Percentiles rank a stretch among this genome's conserved stretches.
Evolutionary conservation across 139 green algal species (phyloP).

Genomic region (Chlorella sp.): DNA sequence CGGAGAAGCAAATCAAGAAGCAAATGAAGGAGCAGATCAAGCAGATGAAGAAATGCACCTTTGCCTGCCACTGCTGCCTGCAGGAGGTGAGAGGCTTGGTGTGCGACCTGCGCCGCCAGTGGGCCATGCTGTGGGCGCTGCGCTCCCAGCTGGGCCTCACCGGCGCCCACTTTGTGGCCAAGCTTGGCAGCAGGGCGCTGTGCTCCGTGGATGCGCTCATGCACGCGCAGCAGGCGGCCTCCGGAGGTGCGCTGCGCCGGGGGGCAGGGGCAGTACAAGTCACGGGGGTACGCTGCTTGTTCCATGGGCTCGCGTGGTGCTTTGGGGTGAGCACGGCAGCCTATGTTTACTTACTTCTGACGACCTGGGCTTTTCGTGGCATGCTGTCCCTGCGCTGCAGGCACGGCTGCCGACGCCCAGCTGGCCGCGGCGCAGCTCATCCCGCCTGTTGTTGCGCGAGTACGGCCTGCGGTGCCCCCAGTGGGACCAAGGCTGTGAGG

Average conservation of each 20-base stretch:
- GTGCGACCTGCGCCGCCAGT: background rate
- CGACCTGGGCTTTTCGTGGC: background rate
- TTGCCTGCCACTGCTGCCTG: no score
- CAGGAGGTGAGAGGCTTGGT: background rate
- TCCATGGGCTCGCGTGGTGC: no score
- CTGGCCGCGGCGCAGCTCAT: background rate
- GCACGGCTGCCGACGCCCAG: background rate
- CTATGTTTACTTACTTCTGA: background rate
- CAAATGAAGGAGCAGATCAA: no score
- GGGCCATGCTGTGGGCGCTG: background rate
- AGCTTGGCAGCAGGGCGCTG: no score
- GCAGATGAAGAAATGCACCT: no score
- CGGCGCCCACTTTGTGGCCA: no score
- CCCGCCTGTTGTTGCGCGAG: background rate
- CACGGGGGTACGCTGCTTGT: no score
- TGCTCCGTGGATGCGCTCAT: background rate
- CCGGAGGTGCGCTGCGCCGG: background rate
- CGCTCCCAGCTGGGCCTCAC: background rate
- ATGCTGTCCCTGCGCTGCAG: background rate
- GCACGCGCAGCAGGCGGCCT: background rate
- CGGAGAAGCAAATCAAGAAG: no score
- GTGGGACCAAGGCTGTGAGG: background rate
- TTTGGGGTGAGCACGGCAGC: no score
- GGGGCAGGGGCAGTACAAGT: background rate
- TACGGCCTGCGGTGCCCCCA: background rate